phyloP scores from a whole-genome alignment of 2,329 filamentous ascomycete genomes.

The Diaporthe ampelina region DNA sequence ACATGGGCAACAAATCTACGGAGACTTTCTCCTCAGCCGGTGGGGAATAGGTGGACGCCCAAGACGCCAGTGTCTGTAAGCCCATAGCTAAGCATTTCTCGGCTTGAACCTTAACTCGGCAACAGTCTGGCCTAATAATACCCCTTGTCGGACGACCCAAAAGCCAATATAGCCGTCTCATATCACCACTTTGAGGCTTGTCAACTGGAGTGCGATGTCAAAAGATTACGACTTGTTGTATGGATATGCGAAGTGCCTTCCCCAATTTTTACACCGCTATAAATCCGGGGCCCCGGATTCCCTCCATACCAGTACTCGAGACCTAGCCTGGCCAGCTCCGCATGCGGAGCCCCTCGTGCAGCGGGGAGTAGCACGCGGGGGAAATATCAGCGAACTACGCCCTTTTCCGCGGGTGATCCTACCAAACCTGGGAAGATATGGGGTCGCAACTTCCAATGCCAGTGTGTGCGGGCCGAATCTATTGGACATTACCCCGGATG shows the following conservation, averaged over 20 bases:
- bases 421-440: constrained; percentile 16
- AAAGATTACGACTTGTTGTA: too few relatives aligned
- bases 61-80: constrained; percentile 8
- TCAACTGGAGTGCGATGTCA: background rate
- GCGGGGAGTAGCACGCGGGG: constrained; percentile 24
- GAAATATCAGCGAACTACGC: constrained; percentile 15
- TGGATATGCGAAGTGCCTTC: too few relatives aligned
- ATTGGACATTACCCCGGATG: constrained; percentile 8
- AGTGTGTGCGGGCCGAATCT: background rate
- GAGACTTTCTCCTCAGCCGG: background rate
- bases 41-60: background rate
- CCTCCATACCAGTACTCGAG: background rate
- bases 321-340: background rate
- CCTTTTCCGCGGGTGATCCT: background rate
- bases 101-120: constrained; percentile 18
- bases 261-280: background rate
- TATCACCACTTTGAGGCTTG: too few relatives aligned
- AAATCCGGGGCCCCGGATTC: constrained; percentile 19
- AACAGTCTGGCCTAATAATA: background rate
- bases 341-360: constrained; percentile 10
- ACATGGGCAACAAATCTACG: background rate
- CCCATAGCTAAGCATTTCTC: background rate
- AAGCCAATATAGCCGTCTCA: too few relatives aligned
- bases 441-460: background rate
- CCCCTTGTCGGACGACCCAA: too few relatives aligned